Evolutionary conservation across 106 monocot genomes (phyloP).

Genomic region (Dendrobium nobile): DNA sequence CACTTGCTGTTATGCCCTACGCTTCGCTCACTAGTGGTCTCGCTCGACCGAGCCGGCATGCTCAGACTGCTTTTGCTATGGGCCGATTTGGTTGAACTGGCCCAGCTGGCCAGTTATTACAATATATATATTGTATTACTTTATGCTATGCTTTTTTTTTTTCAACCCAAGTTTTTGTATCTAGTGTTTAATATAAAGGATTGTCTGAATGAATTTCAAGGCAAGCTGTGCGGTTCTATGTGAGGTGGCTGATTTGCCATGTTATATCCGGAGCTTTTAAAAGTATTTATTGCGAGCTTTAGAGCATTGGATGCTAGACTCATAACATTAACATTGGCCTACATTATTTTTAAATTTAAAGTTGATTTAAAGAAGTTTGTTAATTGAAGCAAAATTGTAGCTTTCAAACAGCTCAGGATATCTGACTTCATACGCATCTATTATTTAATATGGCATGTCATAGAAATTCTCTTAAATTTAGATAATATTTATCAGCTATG

Average conservation of each 20-base stretch:
- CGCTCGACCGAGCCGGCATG: too few species aligned
- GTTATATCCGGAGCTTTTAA: not conserved
- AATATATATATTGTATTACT: not conserved
- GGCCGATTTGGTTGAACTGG: too few species aligned
- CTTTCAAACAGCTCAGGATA: not conserved
- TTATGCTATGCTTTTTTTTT: not conserved
- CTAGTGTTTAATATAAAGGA: not conserved
- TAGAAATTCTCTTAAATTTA: not conserved
- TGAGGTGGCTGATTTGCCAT: not conserved
- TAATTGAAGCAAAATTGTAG: not conserved
- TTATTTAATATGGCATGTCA: not conserved
- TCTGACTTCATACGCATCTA: not conserved
- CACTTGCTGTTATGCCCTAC: too few species aligned
- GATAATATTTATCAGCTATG: not conserved
- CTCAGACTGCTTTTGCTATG: too few species aligned
- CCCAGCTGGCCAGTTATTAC: not conserved
- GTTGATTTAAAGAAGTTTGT: not conserved
- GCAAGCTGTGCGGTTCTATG: not conserved
- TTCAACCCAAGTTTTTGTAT: not conserved
- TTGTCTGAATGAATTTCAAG: not conserved
- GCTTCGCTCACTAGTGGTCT: too few species aligned
- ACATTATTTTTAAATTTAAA: not conserved
- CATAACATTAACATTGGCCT: not conserved
- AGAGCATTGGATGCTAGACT: not conserved
- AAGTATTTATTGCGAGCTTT: not conserved